Base-by-base conservation (phyloP, 2,329 filamentous ascomycete species). In the Hypoxylon sp. region DNA sequence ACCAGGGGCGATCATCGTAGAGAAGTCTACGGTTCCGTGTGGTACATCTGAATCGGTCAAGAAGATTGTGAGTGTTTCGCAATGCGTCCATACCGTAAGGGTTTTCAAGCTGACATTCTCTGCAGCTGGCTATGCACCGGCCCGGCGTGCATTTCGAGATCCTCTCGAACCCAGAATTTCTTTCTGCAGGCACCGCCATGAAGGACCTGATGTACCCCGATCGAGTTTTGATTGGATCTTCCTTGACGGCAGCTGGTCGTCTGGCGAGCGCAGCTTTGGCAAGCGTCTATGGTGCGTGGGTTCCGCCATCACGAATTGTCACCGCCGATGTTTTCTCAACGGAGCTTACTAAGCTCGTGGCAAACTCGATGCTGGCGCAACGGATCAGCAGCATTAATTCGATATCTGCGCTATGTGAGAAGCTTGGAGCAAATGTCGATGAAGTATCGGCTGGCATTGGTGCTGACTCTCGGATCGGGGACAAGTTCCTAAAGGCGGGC, bases 1-100 rank as follows among this genome's bases (percentile, higher is more conserved):
- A 28, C 80, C 84, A 17, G 89, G 88, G 49, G 87, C 89, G 56
- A 91, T 94, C 57, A 87, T 94, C 52, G 91, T 94, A 19, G 91
- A 94, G 79, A 94, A 94, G 80, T 91, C 87, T 58, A 94, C 91
- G 0, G 91, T 94, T 24, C 91, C 91, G 2, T 92, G 89, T 74
- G 82, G 89, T 64, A 93, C 91, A 4, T 89, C 90, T 1, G 84
- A 91, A 69, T 84, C 88, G 30, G 87, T 93, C 39, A 83, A 85
- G 69, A 85, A 89, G 68, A 91, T 88, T 68, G 87, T 92, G 78
- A 77, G 82, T 74, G 28, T 22, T 20, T n/a, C 52, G 26, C 20
- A 13, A 17, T 30, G 20, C 2, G 8, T 4, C 50, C 7, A 37
- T 17, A 28, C 24, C 15, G 48, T 17, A 32, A 7, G 11, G 19